These are phyloP conservation scores for Scenedesmus sp. DNA, from an alignment of 163 green algal species.

Conservation along the genomic window DNA sequence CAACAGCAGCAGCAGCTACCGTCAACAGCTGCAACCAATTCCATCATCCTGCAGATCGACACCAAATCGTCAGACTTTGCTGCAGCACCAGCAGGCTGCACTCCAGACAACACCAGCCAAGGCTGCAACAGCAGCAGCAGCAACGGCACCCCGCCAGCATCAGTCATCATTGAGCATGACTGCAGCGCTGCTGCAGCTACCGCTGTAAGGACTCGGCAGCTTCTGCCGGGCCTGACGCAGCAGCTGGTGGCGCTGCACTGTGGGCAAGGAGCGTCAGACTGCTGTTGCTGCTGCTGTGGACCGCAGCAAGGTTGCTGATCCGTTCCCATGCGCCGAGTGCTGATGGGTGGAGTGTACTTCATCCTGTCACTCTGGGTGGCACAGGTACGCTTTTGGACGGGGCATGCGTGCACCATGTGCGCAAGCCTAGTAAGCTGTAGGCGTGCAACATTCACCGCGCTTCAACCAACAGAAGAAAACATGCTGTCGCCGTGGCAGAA, in stretches of 20 bases:
- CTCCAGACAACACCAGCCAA: not conserved
- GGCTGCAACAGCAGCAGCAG: not conserved
- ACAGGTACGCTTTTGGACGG: no score
- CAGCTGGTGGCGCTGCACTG: not conserved
- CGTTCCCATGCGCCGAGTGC: not conserved
- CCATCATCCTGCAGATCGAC: not conserved
- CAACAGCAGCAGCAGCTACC: not conserved
- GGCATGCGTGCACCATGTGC: no score
- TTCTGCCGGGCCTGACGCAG: not conserved
- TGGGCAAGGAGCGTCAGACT: no score
- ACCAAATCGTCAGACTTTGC: no score
- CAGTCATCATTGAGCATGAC: not conserved
- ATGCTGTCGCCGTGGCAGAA: no score
- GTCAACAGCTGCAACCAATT: not conserved
- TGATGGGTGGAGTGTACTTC: not conserved
- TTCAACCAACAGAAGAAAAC: no score
- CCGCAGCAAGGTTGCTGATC: not conserved
- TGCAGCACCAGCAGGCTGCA: not conserved
- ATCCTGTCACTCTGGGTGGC: not conserved
- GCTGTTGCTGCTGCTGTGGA: not conserved
- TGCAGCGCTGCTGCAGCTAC: not conserved
- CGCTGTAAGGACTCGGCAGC: not conserved
- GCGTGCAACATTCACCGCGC: no score
- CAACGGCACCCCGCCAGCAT: not conserved
- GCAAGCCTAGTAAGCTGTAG: no score